phyloP scores from a whole-genome alignment of 78 protist genomes.

The Emiliania huxleyi region DNA sequence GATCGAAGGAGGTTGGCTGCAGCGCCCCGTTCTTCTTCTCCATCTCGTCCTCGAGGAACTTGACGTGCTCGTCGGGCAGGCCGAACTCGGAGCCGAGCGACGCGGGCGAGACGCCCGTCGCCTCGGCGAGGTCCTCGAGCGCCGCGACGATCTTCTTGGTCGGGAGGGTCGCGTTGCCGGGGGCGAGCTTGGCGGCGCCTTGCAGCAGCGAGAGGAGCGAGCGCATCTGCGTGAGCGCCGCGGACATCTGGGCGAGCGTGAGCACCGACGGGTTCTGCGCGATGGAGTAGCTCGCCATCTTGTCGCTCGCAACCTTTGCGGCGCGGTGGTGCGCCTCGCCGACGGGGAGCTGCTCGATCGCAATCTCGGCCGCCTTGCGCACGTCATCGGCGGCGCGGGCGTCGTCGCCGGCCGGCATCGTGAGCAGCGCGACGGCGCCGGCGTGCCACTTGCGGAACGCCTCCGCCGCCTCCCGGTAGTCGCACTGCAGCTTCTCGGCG shows the following conservation, averaged over 20 bases:
- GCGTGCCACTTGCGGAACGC: background rate
- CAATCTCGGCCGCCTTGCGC: background rate
- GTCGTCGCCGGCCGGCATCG: background rate
- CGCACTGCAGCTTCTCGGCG: background rate
- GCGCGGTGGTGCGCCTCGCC: background rate
- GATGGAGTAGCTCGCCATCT: background rate
- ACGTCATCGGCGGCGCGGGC: background rate
- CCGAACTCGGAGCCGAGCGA: background rate
- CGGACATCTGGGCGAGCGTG: background rate
- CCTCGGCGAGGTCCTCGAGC: background rate
- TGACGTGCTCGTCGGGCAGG: background rate
- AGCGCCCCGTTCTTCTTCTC: background rate
- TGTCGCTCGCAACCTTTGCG: background rate
- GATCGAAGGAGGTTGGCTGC: background rate
- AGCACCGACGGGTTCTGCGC: background rate
- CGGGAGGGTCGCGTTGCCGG: background rate
- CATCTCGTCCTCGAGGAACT: background rate
- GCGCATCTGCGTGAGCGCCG: background rate
- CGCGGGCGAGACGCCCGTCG: background rate
- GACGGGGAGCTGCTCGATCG: background rate
- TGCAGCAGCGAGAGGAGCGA: background rate
- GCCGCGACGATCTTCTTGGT: background rate
- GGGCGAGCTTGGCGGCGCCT: background rate
- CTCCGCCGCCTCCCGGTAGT: background rate
- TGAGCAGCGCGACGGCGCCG: background rate